These are phyloP conservation scores for Tricholoma bakamatsutake DNA, from an alignment of 768 basidiomycete species.

Conservation along the genomic window DNA sequence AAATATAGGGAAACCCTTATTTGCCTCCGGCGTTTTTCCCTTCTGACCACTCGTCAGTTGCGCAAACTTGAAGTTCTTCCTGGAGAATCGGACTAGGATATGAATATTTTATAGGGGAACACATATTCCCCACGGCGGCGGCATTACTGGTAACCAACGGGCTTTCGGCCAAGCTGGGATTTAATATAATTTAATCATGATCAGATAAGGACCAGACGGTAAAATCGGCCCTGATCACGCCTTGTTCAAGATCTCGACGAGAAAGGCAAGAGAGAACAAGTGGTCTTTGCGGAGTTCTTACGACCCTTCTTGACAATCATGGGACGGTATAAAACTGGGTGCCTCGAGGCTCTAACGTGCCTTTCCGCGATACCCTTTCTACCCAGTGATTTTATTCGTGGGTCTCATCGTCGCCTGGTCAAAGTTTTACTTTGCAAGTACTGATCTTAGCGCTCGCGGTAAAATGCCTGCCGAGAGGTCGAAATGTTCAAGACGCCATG, in stretches of 20 bases:
- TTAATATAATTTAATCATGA: conserved; percentile 4
- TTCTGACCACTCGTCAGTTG: background rate
- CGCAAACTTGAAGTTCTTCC: background rate
- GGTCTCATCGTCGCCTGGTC: conserved; percentile 10
- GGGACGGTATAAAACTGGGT: conserved; percentile 17
- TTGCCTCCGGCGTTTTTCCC: background rate
- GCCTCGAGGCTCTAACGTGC: conserved; percentile 17
- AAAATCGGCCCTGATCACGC: conserved; percentile 2
- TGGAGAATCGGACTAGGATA: background rate
- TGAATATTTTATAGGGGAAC: background rate
- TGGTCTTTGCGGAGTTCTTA: conserved; percentile 14
- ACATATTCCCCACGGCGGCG: background rate
- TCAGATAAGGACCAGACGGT: conserved; percentile 15
- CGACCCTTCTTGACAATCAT: conserved; percentile 15
- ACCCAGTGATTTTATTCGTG: conserved; percentile 12
- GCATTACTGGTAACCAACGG: background rate
- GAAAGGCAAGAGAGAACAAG: conserved; percentile 14
- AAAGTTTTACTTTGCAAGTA: conserved; percentile 1
- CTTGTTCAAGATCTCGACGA: conserved; percentile 13
- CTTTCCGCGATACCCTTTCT: conserved; percentile 20
- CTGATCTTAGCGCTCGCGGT: conserved; percentile 4
- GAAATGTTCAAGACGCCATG: conserved; percentile 30
- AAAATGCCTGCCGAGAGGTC: conserved; percentile 46
- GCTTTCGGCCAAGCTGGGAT: conserved; percentile 16
- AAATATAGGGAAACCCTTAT: conserved; percentile 7